Conservation (phyloP, 345 rosid genomes). For the Citrus hindsii region DNA sequence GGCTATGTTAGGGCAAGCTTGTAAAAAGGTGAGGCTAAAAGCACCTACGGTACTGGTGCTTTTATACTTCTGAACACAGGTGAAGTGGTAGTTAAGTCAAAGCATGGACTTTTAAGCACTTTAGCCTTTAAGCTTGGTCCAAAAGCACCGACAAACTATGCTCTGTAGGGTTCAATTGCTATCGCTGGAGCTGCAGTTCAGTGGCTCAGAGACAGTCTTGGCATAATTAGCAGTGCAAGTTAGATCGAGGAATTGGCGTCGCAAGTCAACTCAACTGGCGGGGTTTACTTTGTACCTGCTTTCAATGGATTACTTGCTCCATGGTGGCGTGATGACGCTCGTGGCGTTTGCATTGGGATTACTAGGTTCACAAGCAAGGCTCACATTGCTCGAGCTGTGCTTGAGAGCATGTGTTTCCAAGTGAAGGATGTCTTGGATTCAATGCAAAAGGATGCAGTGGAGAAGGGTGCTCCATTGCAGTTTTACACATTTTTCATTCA, state of each 20-base stretch:
- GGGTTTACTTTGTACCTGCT: slow-evolving; percentile 94
- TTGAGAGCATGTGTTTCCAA: slow-evolving; percentile 96
- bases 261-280: slow-evolving; percentile 67
- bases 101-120: slow-evolving; percentile 82
- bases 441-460: slow-evolving; percentile 81
- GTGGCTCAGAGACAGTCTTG: slow-evolving; percentile 92
- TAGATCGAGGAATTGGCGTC: slow-evolving; percentile 70
- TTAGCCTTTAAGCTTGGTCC: slow-evolving; percentile 88
- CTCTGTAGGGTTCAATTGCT: slow-evolving; percentile 92
- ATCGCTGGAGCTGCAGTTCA: slow-evolving; percentile 98
- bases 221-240: slow-evolving; percentile 54
- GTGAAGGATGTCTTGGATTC: slow-evolving; percentile 91
- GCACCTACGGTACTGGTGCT: slow-evolving; percentile 94
- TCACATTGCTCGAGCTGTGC: slow-evolving; percentile 90
- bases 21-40: slow-evolving; percentile 84
- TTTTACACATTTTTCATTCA: background rate
- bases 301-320: slow-evolving; percentile 95
- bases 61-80: slow-evolving; percentile 95
- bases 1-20: slow-evolving; percentile 93
- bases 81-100: slow-evolving; percentile 49
- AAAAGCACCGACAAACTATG: slow-evolving; percentile 70
- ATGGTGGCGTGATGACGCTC: slow-evolving; percentile 97
- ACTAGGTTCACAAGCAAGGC: slow-evolving; percentile 78
- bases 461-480: slow-evolving; percentile 24
- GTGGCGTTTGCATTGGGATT: slow-evolving; percentile 84